Conservation (phyloP, 2,329 filamentous ascomycete species). For the Cladosporium phlei region DNA sequence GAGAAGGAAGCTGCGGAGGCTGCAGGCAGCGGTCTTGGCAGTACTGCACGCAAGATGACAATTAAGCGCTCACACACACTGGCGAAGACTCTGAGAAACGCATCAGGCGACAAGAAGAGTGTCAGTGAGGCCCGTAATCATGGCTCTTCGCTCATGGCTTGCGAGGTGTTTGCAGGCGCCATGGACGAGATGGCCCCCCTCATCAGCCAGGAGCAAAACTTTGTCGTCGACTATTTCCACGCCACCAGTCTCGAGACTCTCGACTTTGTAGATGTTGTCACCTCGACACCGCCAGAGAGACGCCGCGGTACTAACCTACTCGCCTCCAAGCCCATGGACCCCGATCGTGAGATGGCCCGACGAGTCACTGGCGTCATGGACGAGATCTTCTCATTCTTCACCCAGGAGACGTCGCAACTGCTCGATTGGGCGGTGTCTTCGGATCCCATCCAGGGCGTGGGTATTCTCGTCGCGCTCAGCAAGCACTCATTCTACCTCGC, state of each 20-base stretch:
- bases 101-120: conserved; percentile 48
- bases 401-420: conserved; percentile 69
- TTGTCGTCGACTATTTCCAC: conserved; percentile 95
- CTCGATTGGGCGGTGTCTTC: conserved; percentile 77
- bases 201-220: conserved; percentile 92
- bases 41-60: conserved; percentile 80
- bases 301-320: conserved; percentile 69
- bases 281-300: conserved; percentile 59
- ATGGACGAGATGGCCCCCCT: conserved; percentile 78
- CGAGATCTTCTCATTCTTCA: conserved; percentile 77
- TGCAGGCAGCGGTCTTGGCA: conserved; percentile 58
- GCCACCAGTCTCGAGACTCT: conserved; percentile 74
- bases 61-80: conserved; percentile 90
- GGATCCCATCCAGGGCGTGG: conserved; percentile 88
- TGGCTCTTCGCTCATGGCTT: conserved; percentile 51
- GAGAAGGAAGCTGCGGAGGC: conserved; percentile 67
- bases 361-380: conserved; percentile 85
- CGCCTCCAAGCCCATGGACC: conserved; percentile 74
- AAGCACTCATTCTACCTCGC: conserved; percentile 72
- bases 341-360: conserved; percentile 79
- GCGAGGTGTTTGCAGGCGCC: conserved; percentile 74
- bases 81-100: conserved; percentile 66
- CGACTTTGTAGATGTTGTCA: conserved; percentile 80
- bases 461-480: conserved; percentile 75
- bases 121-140: conserved; percentile 51